Conservation (phyloP, 2,329 filamentous ascomycete species). For the Cordyceps cateniannulata region DNA sequence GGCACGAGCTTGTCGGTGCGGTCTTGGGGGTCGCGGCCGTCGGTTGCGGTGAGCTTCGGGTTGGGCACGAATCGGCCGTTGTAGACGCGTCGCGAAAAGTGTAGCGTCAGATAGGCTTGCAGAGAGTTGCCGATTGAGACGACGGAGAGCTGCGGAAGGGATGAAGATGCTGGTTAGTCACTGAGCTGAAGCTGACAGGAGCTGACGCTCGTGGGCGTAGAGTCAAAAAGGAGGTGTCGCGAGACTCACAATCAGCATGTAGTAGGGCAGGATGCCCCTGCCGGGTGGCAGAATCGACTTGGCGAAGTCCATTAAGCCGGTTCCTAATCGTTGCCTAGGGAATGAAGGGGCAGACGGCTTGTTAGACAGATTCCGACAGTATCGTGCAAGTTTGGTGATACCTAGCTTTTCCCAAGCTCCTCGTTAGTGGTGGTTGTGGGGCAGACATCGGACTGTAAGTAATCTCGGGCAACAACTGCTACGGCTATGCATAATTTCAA, state of each 20-base stretch:
- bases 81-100: conserved; percentile 85
- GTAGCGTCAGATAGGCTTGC: conserved; percentile 73
- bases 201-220: neutral
- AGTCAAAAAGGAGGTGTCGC: neutral
- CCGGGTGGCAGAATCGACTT: conserved; percentile 39
- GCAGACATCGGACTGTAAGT: neutral
- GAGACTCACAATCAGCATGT: conserved; percentile 47
- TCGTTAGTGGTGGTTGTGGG: neutral
- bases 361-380: neutral
- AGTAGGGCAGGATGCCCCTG: conserved; percentile 52
- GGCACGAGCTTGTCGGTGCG: conserved; percentile 13
- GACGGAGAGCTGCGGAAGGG: conserved; percentile 60
- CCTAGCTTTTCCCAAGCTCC: too few species aligned
- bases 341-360: neutral
- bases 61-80: conserved; percentile 55
- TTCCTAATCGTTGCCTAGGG: neutral
- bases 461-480: too few species aligned
- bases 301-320: conserved; percentile 37
- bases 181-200: neutral
- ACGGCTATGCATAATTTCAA: too few species aligned
- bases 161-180: conserved; percentile 2
- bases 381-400: neutral
- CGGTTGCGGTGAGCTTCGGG: conserved; percentile 32
- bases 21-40: conserved; percentile 10
- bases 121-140: conserved; percentile 79